A percentile compares a stretch with the other conserved stretches of the same genome.
Conservation (phyloP, 2,329 filamentous ascomycete species). For the Reticulascus tulasneorum region DNA sequence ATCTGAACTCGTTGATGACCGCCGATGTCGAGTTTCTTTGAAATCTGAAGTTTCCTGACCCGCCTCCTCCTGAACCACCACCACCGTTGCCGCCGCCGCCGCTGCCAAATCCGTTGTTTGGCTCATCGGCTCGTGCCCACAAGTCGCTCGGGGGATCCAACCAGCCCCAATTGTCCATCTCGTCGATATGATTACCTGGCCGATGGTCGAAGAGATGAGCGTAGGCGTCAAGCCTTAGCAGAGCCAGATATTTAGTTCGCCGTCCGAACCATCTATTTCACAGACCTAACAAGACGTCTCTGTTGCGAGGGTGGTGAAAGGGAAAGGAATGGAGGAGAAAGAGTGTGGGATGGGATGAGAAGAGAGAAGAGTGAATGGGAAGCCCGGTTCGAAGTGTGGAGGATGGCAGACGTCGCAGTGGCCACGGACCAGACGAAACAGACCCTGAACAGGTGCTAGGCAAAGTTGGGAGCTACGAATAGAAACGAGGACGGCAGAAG, state of each 20-base stretch:
- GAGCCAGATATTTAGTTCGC: constrained; percentile 14
- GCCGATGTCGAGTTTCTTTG: constrained; percentile 35
- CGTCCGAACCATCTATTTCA: constrained; percentile 34
- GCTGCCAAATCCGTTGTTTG: constrained; percentile 8
- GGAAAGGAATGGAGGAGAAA: constrained; percentile 9
- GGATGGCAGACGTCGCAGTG: constrained; percentile 16
- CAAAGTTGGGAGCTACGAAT: constrained; percentile 24
- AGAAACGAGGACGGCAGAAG: constrained; percentile 29
- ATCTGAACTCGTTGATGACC: constrained; percentile 47
- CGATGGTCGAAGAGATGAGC: constrained; percentile 15
- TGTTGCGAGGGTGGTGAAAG: constrained; percentile 14
- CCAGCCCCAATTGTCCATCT: constrained; percentile 19
- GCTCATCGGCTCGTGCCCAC: constrained; percentile 24
- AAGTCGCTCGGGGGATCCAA: constrained; percentile 16
- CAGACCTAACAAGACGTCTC: constrained; percentile 16
- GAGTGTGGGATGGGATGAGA: constrained; percentile 18
- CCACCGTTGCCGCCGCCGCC: constrained; percentile 18
- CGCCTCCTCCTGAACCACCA: constrained; percentile 23
- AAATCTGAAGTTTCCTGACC: constrained; percentile 18
- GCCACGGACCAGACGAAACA: constrained; percentile 42
- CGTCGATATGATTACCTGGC: constrained; percentile 15
- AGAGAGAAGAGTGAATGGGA: constrained; percentile 19
- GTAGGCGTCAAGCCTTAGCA: constrained; percentile 33
- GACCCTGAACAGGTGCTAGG: constrained; percentile 34
- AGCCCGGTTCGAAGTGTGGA: constrained; percentile 9